A percentile compares a stretch with the other conserved stretches of the same genome.
phyloP scores from a whole-genome alignment of 139 green algal species.

The Gonium pectorale region DNA sequence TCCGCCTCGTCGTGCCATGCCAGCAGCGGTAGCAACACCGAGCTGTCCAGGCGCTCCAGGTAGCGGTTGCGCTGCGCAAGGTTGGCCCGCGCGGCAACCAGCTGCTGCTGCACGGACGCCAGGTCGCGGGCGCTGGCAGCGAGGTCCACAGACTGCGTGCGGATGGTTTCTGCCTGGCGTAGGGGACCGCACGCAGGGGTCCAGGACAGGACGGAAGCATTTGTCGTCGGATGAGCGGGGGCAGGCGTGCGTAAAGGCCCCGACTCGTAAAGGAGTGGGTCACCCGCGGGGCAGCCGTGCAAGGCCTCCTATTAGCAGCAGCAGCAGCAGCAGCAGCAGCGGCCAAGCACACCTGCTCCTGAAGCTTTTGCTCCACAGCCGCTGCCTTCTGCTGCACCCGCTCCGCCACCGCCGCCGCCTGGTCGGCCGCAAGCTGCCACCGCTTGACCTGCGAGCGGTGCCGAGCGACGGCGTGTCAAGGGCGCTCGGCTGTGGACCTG shows the following conservation, averaged over 20 bases:
- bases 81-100: neutral
- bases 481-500: too few species aligned
- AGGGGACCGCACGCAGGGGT: too few species aligned
- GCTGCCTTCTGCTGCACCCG: constrained; percentile 32
- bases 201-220: too few species aligned
- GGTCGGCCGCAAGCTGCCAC: constrained; percentile 40
- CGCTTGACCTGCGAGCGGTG: neutral
- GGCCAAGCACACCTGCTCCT: neutral
- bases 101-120: constrained; percentile 22
- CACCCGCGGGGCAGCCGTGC: too few species aligned
- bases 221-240: too few species aligned
- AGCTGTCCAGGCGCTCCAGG: constrained; percentile 10
- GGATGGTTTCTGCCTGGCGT: neutral
- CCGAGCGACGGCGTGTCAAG: too few species aligned
- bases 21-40: constrained; percentile 35
- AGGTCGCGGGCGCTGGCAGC: neutral
- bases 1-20: constrained; percentile 26
- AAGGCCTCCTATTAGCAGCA: too few species aligned
- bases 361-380: constrained; percentile 4
- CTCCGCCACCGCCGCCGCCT: constrained; percentile 35
- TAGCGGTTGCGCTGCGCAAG: constrained; percentile 10
- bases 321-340: too few species aligned
- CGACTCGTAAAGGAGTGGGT: too few species aligned
- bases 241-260: too few species aligned
- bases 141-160: neutral